Evolutionary conservation across 805 yeast genomes (phyloP).

Genomic region (Candida oleophila): DNA sequence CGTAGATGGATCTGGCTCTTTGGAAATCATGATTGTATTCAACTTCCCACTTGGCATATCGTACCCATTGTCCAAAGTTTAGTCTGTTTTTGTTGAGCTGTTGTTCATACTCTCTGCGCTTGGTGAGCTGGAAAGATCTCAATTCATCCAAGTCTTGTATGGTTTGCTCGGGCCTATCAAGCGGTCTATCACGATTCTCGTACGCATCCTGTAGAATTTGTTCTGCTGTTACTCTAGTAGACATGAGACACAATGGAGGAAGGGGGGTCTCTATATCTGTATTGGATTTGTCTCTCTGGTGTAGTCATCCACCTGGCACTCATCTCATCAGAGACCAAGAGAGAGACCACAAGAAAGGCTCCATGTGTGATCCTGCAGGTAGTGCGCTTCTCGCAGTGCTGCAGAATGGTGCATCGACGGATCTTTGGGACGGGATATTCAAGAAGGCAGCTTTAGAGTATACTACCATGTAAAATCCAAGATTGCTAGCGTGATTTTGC

Average conservation of each 20-base stretch:
- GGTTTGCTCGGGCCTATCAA: slow-evolving; percentile 32
- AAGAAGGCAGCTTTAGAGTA: too few relatives aligned
- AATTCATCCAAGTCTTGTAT: slow-evolving; percentile 76
- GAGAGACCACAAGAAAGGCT: not conserved
- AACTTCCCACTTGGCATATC: slow-evolving; percentile 87
- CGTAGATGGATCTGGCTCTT: slow-evolving; percentile 84
- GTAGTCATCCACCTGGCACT: not conserved
- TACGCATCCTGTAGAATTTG: slow-evolving; percentile 37
- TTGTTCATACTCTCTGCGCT: slow-evolving; percentile 79
- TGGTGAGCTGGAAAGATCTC: slow-evolving; percentile 69
- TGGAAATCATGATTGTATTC: slow-evolving; percentile 70
- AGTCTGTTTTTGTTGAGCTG: slow-evolving; percentile 83
- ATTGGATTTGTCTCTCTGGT: not conserved
- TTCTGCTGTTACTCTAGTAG: slow-evolving; percentile 33
- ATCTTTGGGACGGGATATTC: too few relatives aligned
- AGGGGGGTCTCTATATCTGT: too few relatives aligned
- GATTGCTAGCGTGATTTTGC: too few relatives aligned
- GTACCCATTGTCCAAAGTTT: slow-evolving; percentile 83
- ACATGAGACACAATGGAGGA: slow-evolving; percentile 8
- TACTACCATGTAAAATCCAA: too few relatives aligned
- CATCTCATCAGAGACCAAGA: not conserved
- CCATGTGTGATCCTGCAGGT: too few relatives aligned
- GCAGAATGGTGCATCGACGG: too few relatives aligned
- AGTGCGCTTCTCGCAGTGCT: too few relatives aligned
- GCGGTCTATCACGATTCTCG: slow-evolving; percentile 19